Evolutionary conservation across 2,329 filamentous ascomycete genomes (phyloP), one percentile per base, ranked within the genome.

Genomic region (Trichophyton schoenleinii): DNA sequence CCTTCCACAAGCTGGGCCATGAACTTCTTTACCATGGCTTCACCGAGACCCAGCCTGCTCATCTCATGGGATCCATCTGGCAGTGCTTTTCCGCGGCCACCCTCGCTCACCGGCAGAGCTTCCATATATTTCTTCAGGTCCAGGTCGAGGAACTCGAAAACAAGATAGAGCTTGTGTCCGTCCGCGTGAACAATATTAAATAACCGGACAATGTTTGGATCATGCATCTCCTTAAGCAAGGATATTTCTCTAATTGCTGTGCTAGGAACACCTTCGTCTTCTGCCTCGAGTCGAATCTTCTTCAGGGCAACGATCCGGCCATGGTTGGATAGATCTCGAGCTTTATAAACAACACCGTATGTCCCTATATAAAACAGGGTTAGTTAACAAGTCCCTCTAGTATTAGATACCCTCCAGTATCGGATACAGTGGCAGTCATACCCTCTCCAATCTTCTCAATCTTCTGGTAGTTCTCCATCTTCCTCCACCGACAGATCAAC

Each of bases 91-190:
- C 89, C 90, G 63, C 90, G 85, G 46, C 90, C 90, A 67, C 90
- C 90, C 70, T 95, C 88, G 70, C 81, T 87, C 62, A 92, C 85
- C 3, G 90, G 90, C 49, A 95, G 81, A 5, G 90, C 83, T 75
- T 96, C 91, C 90, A 96, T 96, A 76, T 95, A 96, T 75, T 95
- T 95, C 79, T 96, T 96, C 68, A 96, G 79, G 70, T 96, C 91
- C 62, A 92, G 81, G 70, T 95, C 91, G 67, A 96, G 86, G 75
- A 89, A 96, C 73, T 96, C 91, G 66, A 91, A 88, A 67, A 96
- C 91, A 57, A 96, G 87, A 75, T 95, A 96, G 58, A 96, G 84
- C 78, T 96, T 96, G 78, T 95, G 89, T 61, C 91, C 90, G 72
- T 96, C 91, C 70, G 91, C 89, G 74, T 96, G 91, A 59, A 96